Conservation (phyloP, 2,329 filamentous ascomycete genomes). For the Penicillium crustosum region DNA sequence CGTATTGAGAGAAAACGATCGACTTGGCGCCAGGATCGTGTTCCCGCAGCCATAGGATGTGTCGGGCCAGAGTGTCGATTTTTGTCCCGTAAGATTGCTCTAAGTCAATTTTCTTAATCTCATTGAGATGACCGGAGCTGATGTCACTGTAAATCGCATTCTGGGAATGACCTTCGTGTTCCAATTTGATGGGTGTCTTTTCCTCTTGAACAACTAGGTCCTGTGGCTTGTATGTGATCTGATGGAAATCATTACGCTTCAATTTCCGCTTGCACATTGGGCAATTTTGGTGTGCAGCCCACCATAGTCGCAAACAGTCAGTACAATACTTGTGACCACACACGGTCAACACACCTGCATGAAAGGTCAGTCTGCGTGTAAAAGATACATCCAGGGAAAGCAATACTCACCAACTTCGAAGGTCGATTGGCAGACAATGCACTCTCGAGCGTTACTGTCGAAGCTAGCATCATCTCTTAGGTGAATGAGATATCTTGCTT, state of each 20-base stretch:
- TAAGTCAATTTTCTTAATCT: conserved; percentile 81
- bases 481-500: conserved; percentile 71
- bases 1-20: conserved; percentile 91
- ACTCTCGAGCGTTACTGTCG: conserved; percentile 64
- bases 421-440: conserved; percentile 77
- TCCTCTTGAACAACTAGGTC: conserved; percentile 67
- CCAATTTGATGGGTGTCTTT: conserved; percentile 31
- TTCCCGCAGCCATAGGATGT: conserved; percentile 80
- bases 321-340: conserved; percentile 94
- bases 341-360: conserved; percentile 58
- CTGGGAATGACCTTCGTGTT: conserved; percentile 33
- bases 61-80: conserved; percentile 77
- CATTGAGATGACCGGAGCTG: conserved; percentile 65
- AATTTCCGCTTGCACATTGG: conserved; percentile 79
- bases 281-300: conserved; percentile 69
- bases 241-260: conserved; percentile 67
- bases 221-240: conserved; percentile 79
- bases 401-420: conserved; percentile 75
- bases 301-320: conserved; percentile 81
- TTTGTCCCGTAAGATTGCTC: conserved; percentile 79
- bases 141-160: conserved; percentile 75
- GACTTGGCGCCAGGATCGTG: conserved; percentile 85
- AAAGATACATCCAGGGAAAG: not conserved
- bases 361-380: conserved; percentile 6
- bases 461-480: conserved; percentile 62